Base-by-base conservation (phyloP, 352 stramenopile species). In the Globisporangium spiculum region DNA sequence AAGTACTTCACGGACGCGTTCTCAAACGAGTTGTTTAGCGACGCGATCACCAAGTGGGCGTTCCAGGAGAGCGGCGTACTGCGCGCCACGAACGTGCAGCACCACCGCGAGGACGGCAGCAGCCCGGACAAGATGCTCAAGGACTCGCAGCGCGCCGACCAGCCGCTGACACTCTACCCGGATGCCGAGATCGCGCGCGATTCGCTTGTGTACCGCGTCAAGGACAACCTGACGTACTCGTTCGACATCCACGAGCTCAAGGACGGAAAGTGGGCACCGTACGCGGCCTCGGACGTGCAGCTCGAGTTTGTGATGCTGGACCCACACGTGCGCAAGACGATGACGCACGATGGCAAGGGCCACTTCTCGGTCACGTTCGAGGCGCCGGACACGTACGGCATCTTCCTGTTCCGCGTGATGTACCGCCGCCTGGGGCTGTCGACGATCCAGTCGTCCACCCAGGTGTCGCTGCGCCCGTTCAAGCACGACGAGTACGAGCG, bases 281-380 rank as follows among this genome's bases (percentile, higher is more conserved):
- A 84, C 69, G 75, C 82, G 65, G 84, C 90, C 26, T 76, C 89
- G 34, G 92, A 97, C 55, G 77, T 97, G 67, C 93, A 98, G 82
- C 77, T 98, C 30, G 94, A 98, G 76, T 98, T 98, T 63, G 92
- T 98, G 52, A 98, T 98, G 94, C 83, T 98, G 34, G 91, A 98
- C 76, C 87, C 94, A 38, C 84, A 98, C 72, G 86, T 98, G 62
- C 82, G 93, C 65, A 97, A 90, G 67, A 98, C 88, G 26, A 73
- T 98, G 66, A 65, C 53, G 3, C 84, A 93, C 71, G 71, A 93
- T 74, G 71, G 72, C 65, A 79, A 86, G 38, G 88, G 90, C 54
- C 83, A 89, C 60, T 98, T 94, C 65, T 76, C 73, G 4, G 87
- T 91, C 56, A 96, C 86, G 8, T 97, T 98, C 55, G 89, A 90